A percentile compares a stretch with the other conserved stretches of the same genome.
Conservation (phyloP, 2,329 filamentous ascomycete genomes). For the Orbilia javanica region DNA sequence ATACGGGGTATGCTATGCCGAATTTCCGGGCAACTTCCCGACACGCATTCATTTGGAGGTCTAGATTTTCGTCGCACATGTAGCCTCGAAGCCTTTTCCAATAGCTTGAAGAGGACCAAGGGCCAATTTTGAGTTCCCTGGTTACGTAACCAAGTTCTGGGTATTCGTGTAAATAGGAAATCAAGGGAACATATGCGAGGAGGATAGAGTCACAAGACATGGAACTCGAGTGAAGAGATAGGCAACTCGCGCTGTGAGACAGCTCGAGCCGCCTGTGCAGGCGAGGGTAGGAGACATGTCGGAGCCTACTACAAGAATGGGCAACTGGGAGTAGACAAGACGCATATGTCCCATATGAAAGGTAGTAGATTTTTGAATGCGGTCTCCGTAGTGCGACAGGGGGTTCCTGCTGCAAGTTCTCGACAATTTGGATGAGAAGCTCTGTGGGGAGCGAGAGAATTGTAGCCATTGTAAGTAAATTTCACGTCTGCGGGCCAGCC, state of each 20-base stretch:
- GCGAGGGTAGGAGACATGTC: slow-evolving; percentile 33
- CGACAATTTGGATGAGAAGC: slow-evolving; percentile 31
- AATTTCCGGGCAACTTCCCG: slow-evolving; percentile 37
- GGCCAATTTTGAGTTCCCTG: slow-evolving; percentile 43
- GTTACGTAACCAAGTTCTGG: slow-evolving; percentile 48
- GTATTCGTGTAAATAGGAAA: slow-evolving; percentile 49
- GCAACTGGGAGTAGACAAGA: slow-evolving; percentile 22
- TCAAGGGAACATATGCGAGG: slow-evolving; percentile 48
- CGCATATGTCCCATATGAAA: slow-evolving; percentile 28
- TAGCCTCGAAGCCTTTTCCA: slow-evolving; percentile 49
- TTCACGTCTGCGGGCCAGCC: background rate
- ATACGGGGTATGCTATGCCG: slow-evolving; percentile 43
- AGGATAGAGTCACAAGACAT: slow-evolving; percentile 45
- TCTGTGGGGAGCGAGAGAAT: slow-evolving; percentile 44
- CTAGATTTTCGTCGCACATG: slow-evolving; percentile 39
- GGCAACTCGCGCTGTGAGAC: slow-evolving; percentile 34
- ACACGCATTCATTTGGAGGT: slow-evolving; percentile 31
- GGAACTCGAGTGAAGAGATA: slow-evolving; percentile 20
- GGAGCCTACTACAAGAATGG: slow-evolving; percentile 47
- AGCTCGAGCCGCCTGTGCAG: slow-evolving; percentile 51
- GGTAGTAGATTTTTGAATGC: slow-evolving; percentile 45
- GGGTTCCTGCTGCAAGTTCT: slow-evolving; percentile 28
- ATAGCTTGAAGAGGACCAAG: slow-evolving; percentile 32
- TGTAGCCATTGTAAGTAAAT: slow-evolving; percentile 18
- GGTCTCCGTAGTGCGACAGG: slow-evolving; percentile 14